Percentiles rank a stretch among this genome's conserved stretches.
These are phyloP conservation scores for Clonostachys sp. DNA, from an alignment of 2,329 filamentous ascomycete species.

Conservation along the genomic window DNA sequence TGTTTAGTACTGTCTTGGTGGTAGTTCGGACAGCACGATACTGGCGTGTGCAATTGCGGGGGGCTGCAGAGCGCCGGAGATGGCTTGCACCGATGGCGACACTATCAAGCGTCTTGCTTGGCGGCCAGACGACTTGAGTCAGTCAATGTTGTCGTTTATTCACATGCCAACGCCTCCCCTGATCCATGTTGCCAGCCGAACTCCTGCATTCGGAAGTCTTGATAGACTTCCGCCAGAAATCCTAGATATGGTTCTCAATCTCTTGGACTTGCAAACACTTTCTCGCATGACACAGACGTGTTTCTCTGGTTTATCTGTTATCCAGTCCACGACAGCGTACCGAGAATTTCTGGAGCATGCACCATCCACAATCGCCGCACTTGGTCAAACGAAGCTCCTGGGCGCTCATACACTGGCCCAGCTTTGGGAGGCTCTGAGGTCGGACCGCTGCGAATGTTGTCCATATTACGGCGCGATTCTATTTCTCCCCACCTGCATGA, in stretches of 20 bases:
- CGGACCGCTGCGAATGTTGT: neutral
- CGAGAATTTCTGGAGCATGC: neutral
- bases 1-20: too few species aligned
- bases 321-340: neutral
- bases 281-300: neutral
- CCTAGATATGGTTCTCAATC: neutral
- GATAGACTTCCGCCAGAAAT: slow-evolving; percentile 1
- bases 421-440: neutral
- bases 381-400: neutral
- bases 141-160: too few species aligned
- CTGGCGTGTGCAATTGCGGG: too few species aligned
- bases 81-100: too few species aligned
- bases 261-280: neutral
- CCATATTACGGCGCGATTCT: neutral
- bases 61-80: too few species aligned
- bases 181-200: neutral
- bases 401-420: neutral
- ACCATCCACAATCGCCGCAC: neutral
- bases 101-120: too few species aligned
- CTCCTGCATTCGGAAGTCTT: neutral
- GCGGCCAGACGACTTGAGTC: too few species aligned
- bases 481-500: neutral
- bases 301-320: neutral
- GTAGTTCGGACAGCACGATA: too few species aligned
- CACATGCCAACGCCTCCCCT: neutral